phyloP scores from a whole-genome alignment of 345 rosid genomes.

The Cardamine occulta region DNA sequence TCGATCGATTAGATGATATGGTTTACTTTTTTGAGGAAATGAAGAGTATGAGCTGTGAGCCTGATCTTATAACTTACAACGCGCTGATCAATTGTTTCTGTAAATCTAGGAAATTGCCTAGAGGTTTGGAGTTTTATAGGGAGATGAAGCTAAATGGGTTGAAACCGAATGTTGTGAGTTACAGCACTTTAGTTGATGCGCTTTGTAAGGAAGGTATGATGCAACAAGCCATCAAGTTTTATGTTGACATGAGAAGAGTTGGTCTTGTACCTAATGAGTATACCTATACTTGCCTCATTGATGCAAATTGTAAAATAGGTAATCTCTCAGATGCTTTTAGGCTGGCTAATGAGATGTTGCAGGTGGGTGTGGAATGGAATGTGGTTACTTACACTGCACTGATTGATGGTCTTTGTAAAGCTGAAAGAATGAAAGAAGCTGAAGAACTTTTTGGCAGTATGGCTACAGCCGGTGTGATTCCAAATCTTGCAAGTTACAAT shows the following conservation, averaged over 20 bases:
- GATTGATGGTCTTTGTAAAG: conserved; percentile 63
- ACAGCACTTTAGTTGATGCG: conserved; percentile 72
- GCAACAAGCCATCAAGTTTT: conserved; percentile 61
- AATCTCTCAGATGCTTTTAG: conserved; percentile 58
- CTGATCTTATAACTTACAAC: conserved; percentile 69
- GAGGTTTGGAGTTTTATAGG: conserved; percentile 53
- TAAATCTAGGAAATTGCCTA: conserved; percentile 49
- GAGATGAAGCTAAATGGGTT: conserved; percentile 61
- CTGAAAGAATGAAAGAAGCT: conserved; percentile 59
- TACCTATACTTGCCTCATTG: conserved; percentile 71
- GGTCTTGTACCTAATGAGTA: conserved; percentile 70
- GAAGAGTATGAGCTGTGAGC: conserved; percentile 54
- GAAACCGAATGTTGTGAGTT: conserved; percentile 66
- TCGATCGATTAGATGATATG: conserved; percentile 56
- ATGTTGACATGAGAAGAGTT: conserved; percentile 66
- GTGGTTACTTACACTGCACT: conserved; percentile 64
- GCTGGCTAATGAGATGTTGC: conserved; percentile 64
- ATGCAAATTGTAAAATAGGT: conserved; percentile 66
- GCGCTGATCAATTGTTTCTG: conserved; percentile 68
- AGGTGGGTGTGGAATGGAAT: conserved; percentile 52
- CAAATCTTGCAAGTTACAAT: conserved; percentile 59
- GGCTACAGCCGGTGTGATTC: conserved; percentile 51
- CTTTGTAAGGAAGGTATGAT: conserved; percentile 76
- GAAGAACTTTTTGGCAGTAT: conserved; percentile 56
- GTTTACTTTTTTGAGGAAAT: conserved; percentile 56